Base-by-base conservation (phyloP, 805 yeast species). In the Kluyveromyces nonfermentans region DNA sequence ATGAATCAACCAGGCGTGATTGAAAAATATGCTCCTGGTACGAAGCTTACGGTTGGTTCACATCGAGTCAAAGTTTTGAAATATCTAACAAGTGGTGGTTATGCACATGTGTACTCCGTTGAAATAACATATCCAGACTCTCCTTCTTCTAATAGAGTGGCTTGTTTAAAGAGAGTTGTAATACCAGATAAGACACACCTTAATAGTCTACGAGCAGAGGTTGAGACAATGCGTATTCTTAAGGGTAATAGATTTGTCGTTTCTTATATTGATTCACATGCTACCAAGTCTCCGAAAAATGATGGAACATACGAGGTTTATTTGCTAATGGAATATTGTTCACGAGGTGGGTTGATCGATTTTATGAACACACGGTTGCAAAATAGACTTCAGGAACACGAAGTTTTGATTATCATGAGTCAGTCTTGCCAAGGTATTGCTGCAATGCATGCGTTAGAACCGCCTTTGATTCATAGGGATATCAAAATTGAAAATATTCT, bases 141-240 rank as follows among this genome's bases (percentile, higher is more conserved):
- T 14, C 68, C 70, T 50, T 69, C 73, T 14, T 78, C 77, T 16
- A 62, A 71, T 40, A 64, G 63, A 44, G 62, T 72, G 10, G 96
- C 90, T 5, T 93, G 97, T 60, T 70, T 93, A 55, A 93, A 93
- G 64, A 74, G 98, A 50, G 97, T 93, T n/a, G 82, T 82, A 28
- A 98, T 93, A 3, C 97, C 97, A 4, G 87, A 83, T 59, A 93
- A 93, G 63, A 75, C 79, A 55, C 84, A 83, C 42, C 71, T 93
- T 59, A 86, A 85, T 54, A 74, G 82, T 19, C 69, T 93, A 41
- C 70, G 97, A 49, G 96, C 94, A 33, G 99, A 93, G 62, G 98
- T 93, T 14, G 97, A 93, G 59, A 95, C 97, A 10, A 90, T 93
- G 97, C 85, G 86, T 64, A 71, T 95, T 21, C 70, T 93, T 30